phyloP scores from a whole-genome alignment of 1,284 basidiomycete species.

The Naganishia sp. region DNA sequence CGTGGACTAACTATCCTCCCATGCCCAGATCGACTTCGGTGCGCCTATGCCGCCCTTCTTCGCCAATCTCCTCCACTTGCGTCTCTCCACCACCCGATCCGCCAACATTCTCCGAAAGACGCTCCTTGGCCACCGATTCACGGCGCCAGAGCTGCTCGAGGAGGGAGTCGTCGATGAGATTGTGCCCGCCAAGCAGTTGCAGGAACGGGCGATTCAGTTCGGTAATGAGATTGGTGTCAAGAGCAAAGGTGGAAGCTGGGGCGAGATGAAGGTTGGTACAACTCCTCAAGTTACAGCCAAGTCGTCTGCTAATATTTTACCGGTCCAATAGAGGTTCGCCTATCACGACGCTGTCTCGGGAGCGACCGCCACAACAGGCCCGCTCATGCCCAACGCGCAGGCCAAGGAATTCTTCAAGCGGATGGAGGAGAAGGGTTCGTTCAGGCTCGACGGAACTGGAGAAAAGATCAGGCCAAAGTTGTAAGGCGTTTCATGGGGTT shows the following conservation, averaged over 20 bases:
- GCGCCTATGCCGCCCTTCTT: conserved; percentile 75
- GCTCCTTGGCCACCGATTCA: conserved; percentile 77
- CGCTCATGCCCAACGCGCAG: conserved; percentile 10
- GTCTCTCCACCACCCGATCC: conserved; percentile 56
- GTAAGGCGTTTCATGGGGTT: not conserved
- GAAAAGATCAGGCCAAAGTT: conserved; percentile 23
- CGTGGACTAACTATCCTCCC: conserved; percentile 35
- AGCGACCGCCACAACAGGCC: conserved; percentile 7
- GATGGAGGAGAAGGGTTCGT: conserved; percentile 28
- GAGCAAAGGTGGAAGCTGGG: conserved; percentile 57
- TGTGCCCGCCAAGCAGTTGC: conserved; percentile 62
- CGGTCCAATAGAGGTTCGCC: not conserved
- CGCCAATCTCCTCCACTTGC: conserved; percentile 63
- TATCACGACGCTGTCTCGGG: conserved; percentile 18
- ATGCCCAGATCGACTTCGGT: conserved; percentile 73
- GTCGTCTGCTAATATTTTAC: too few species aligned
- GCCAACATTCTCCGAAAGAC: conserved; percentile 69
- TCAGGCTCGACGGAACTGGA: conserved; percentile 23
- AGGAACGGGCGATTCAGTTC: conserved; percentile 56
- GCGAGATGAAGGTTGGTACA: conserved; percentile 57
- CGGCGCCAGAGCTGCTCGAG: conserved; percentile 68
- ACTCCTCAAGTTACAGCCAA: not conserved
- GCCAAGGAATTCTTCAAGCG: conserved; percentile 23
- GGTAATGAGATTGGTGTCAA: conserved; percentile 53
- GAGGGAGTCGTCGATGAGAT: conserved; percentile 72